Evolutionary conservation across 2,329 filamentous ascomycete species (phyloP).

Genomic region (Fusarium anthophilum): DNA sequence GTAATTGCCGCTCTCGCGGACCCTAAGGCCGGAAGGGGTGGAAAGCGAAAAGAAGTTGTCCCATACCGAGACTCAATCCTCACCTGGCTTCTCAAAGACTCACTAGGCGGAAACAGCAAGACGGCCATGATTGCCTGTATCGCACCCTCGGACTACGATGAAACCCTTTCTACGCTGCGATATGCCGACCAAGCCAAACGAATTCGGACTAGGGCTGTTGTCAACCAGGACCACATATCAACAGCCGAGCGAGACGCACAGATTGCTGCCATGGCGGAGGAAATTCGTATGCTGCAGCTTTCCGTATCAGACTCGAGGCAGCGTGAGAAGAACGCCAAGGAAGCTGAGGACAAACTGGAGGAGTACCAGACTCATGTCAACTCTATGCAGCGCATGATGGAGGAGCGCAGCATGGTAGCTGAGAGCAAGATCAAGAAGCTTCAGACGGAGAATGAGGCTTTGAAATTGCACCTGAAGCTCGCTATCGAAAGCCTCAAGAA

Average conservation of each 20-base stretch:
- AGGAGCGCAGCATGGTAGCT: slow-evolving; percentile 87
- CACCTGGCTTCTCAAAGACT: slow-evolving; percentile 92
- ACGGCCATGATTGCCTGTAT: slow-evolving; percentile 99
- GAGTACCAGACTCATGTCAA: slow-evolving; percentile 93
- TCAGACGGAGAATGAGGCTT: slow-evolving; percentile 88
- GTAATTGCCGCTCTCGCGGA: slow-evolving; percentile 92
- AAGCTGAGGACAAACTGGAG: slow-evolving; percentile 85
- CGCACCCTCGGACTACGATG: slow-evolving; percentile 93
- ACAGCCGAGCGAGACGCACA: slow-evolving; percentile 94
- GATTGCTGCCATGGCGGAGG: slow-evolving; percentile 93
- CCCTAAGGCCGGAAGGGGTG: slow-evolving; percentile 65
- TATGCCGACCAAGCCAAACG: slow-evolving; percentile 98
- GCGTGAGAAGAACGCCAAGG: slow-evolving; percentile 79
- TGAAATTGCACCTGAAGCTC: slow-evolving; percentile 87
- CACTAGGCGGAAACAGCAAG: slow-evolving; percentile 94
- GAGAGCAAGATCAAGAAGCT: slow-evolving; percentile 94
- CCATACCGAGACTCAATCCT: slow-evolving; percentile 91
- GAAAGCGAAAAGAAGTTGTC: slow-evolving; percentile 73
- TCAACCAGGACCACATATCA: slow-evolving; percentile 95
- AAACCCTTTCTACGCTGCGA: slow-evolving; percentile 93
- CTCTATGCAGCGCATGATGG: slow-evolving; percentile 94
- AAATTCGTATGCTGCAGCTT: slow-evolving; percentile 87
- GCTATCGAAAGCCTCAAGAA: slow-evolving; percentile 89
- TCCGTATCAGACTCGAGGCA: slow-evolving; percentile 72
- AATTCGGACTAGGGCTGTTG: slow-evolving; percentile 91